These are phyloP conservation scores for Coffea humblotiana DNA, from an alignment of 305 asterid genomes.

Conservation along the genomic window DNA sequence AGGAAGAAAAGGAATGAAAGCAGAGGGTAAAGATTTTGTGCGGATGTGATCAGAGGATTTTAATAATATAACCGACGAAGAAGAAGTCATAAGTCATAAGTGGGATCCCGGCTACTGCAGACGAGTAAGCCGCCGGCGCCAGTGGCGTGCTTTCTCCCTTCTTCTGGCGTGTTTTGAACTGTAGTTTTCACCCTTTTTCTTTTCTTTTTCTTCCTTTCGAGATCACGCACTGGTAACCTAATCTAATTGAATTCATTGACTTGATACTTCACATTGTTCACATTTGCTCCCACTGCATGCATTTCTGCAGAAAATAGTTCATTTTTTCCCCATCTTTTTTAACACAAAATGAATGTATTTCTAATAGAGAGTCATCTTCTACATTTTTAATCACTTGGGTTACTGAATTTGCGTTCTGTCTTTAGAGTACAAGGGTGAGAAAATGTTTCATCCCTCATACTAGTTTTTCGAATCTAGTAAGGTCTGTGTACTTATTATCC, in stretches of 20 bases:
- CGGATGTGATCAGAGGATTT: neutral
- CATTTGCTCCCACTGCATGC: neutral
- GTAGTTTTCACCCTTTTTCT: slow-evolving; percentile 1
- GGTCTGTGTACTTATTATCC: no score
- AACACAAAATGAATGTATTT: no score
- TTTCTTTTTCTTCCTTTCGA: no score
- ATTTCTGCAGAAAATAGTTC: no score
- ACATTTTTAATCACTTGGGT: no score
- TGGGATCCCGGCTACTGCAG: slow-evolving; percentile 16
- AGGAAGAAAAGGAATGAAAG: neutral
- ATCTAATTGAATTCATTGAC: neutral
- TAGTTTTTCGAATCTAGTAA: no score
- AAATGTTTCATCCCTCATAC: no score
- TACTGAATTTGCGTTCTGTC: no score
- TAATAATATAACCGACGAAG: neutral
- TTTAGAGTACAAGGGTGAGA: no score
- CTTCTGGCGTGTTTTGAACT: slow-evolving; percentile 3
- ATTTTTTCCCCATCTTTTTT: no score
- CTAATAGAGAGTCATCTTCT: no score
- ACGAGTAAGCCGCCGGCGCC: slow-evolving; percentile 10
- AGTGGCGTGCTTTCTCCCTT: slow-evolving; percentile 7
- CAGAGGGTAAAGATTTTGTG: neutral
- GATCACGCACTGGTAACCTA: no score
- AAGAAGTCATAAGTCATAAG: neutral
- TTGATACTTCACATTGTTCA: slow-evolving; percentile 8